Evolutionary conservation across 2,329 filamentous ascomycete genomes (phyloP).

Genomic region (Hypomyces rosellus): DNA sequence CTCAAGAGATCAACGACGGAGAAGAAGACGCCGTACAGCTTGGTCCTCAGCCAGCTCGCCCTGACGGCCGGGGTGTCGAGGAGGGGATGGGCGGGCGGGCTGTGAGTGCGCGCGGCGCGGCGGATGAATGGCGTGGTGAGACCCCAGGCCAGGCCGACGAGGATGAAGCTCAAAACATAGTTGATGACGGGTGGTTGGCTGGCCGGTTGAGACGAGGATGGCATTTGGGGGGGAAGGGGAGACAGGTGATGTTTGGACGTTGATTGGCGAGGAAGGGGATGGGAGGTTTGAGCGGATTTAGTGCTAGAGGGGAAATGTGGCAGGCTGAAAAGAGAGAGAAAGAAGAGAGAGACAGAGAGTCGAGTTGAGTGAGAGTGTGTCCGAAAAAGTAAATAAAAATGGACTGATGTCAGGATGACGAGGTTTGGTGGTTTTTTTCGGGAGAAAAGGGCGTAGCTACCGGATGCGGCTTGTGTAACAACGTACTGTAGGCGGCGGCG

Average conservation of each 20-base stretch:
- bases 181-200: slow-evolving; percentile 56
- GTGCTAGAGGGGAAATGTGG: too few species aligned
- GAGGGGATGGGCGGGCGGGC: slow-evolving; percentile 51
- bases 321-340: too few species aligned
- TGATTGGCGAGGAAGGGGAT: neutral
- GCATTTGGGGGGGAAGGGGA: neutral
- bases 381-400: neutral
- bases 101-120: slow-evolving; percentile 70
- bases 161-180: slow-evolving; percentile 81
- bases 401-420: too few species aligned
- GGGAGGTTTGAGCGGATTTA: too few species aligned
- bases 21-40: slow-evolving; percentile 60
- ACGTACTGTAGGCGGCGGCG: too few species aligned
- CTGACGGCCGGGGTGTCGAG: slow-evolving; percentile 45
- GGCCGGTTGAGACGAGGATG: slow-evolving; percentile 2
- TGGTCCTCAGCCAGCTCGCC: slow-evolving; percentile 55
- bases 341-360: too few species aligned
- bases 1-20: slow-evolving; percentile 70
- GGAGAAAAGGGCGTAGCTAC: too few species aligned
- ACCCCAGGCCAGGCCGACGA: slow-evolving; percentile 89
- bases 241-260: neutral
- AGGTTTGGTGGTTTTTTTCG: too few species aligned
- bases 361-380: too few species aligned
- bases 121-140: slow-evolving; percentile 91
- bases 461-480: too few species aligned